These are phyloP conservation scores for Paralagenidium karlingii DNA, from an alignment of 352 stramenopile genomes.

Conservation along the genomic window DNA sequence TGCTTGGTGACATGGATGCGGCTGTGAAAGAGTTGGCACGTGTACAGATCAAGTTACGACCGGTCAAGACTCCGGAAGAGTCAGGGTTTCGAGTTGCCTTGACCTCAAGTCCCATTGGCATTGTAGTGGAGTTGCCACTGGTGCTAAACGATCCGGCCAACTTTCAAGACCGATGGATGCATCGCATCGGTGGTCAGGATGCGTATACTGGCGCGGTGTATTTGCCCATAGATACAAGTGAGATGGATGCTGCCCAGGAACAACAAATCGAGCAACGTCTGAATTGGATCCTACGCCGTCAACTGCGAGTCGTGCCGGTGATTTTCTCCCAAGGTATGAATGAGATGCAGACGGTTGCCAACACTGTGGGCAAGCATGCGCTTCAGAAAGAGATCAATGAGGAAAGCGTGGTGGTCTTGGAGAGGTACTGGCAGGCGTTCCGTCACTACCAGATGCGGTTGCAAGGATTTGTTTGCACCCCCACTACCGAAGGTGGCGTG, in stretches of 20 bases:
- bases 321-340: conserved; percentile 88
- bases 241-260: conserved; percentile 11
- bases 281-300: conserved; percentile 40
- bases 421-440: conserved; percentile 31
- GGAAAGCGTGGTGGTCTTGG: conserved; percentile 49
- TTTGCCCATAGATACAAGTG: conserved; percentile 21
- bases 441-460: background rate
- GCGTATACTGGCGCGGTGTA: conserved; percentile 61
- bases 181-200: conserved; percentile 67
- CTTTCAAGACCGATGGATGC: conserved; percentile 40
- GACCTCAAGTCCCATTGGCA: conserved; percentile 28
- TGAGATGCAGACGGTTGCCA: conserved; percentile 88
- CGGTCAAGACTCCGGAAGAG: conserved; percentile 42
- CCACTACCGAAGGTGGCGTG: too few species aligned
- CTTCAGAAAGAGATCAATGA: conserved; percentile 77
- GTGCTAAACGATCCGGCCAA: conserved; percentile 31
- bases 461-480: too few species aligned
- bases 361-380: conserved; percentile 64
- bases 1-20: conserved; percentile 75
- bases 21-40: conserved; percentile 59
- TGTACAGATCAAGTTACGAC: conserved; percentile 55
- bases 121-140: conserved; percentile 64
- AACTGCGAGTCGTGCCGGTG: conserved; percentile 56
- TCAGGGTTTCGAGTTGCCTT: conserved; percentile 64
- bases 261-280: conserved; percentile 13